Evolutionary conservation across 2,329 filamentous ascomycete species (phyloP).

Genomic region (Colletotrichum ledebouriae): DNA sequence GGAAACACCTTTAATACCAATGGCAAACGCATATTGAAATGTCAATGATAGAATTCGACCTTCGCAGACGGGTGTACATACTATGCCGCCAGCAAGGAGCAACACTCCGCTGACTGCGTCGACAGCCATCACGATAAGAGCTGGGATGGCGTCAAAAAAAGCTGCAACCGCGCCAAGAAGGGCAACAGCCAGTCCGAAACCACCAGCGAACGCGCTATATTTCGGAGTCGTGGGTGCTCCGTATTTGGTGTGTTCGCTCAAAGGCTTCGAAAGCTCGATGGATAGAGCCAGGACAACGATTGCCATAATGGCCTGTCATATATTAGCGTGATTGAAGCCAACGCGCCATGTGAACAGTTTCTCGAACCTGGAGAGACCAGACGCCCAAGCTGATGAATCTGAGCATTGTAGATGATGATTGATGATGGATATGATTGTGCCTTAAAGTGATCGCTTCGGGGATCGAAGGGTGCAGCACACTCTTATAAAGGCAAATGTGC

Average conservation of each 20-base stretch:
- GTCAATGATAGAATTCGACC: neutral
- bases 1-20: constrained; percentile 27
- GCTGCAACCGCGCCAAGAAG: constrained; percentile 13
- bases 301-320: constrained; percentile 26
- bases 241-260: neutral
- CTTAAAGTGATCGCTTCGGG: neutral
- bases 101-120: constrained; percentile 35
- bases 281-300: constrained; percentile 39
- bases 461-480: neutral
- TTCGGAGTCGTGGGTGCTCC: constrained; percentile 26
- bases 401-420: constrained; percentile 10
- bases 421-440: accelerated
- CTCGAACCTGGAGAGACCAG: constrained; percentile 37
- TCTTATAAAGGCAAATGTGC: constrained; percentile 7
- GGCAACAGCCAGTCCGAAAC: constrained; percentile 30
- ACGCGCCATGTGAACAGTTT: neutral
- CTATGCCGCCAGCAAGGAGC: constrained; percentile 38
- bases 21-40: constrained; percentile 19
- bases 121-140: constrained; percentile 25
- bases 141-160: constrained; percentile 38
- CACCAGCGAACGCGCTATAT: constrained; percentile 36
- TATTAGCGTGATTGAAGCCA: neutral
- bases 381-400: constrained; percentile 26
- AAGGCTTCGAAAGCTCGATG: constrained; percentile 18
- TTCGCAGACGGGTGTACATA: constrained; percentile 3